Base-by-base conservation (phyloP, 805 yeast species). In the Cyberlindnera nakhonratchasimensis region DNA sequence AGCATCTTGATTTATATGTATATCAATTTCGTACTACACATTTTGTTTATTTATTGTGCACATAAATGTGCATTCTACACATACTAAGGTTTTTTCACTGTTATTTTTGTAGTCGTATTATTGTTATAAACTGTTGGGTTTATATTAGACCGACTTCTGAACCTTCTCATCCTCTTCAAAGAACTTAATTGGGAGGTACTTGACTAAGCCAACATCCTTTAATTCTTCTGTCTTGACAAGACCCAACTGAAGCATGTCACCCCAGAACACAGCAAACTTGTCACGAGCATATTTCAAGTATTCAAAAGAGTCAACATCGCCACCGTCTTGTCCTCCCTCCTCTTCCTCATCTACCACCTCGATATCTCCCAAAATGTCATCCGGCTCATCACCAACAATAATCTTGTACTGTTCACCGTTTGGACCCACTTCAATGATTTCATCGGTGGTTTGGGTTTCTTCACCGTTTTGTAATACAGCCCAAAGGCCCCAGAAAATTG, bases 401-500 rank as follows among this genome's bases (percentile, higher is more conserved):
- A 56, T 55, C 29, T 61, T 67, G 54, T 77, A 77, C 17, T 61
- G 65, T 46, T 77, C 77, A 35, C 80, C 77, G 44, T 75, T 77
- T 24, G 84, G 70, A 4, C 85, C 86, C n/a, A 67, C 53, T 42
- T 69, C 74, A 23, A 65, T 59, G 13, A 58, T 57, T 21, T 59
- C 65, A 40, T 63, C 53, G 14, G 47, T 31, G 2, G 23, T 24
- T 2, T 33, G 35, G 4, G 34, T 34, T 31, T 44, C 47, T 21
- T 63, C 59, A 14, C 78, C 88, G 51, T 83, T 79, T 61, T 87
- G 95, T 25, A 93, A 75, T 32, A 93, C 72, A 1, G 96, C 98
- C 99, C 99, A 91, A 21, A 90, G 58, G 5, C 83, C 74, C 99
- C 99, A 91, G 57, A 74, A 77, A 9, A 86, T 69, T 37, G 83